Evolutionary conservation across 331 rosid genomes (phyloP).

Genomic region (Rhamnella rubrinervis): DNA sequence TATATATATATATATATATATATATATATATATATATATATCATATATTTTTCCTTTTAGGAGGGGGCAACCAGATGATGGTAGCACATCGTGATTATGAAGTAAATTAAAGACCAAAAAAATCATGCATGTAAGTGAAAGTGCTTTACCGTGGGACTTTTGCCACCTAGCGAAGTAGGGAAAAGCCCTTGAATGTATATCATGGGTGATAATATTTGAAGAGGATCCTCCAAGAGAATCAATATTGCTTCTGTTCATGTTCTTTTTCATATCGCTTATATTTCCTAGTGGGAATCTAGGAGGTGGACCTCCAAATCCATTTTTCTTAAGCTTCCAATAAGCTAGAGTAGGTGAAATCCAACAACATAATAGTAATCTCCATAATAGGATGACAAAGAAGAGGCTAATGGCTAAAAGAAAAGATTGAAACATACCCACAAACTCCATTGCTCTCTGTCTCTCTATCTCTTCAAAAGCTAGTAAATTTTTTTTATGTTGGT

Average conservation of each 20-base stretch:
- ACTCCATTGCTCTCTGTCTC: constrained; percentile 24
- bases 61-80: too few species aligned
- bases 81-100: too few species aligned
- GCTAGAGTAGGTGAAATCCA: constrained; percentile 59
- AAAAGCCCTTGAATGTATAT: constrained; percentile 64
- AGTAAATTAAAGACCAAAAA: too few species aligned
- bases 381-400: background rate
- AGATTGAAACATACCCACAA: constrained; percentile 7
- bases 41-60: too few species aligned
- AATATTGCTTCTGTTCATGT: background rate
- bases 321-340: constrained; percentile 48
- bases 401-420: background rate
- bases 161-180: constrained; percentile 84
- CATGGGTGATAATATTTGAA: constrained; percentile 39
- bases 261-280: constrained; percentile 49
- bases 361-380: constrained; percentile 40
- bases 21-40: too few species aligned
- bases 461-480: background rate
- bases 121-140: background rate
- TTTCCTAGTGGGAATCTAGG: constrained; percentile 85
- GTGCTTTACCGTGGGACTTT: constrained; percentile 59
- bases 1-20: too few species aligned
- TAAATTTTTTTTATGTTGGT: background rate
- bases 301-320: constrained; percentile 72
- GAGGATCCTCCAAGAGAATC: background rate